Conservation (phyloP, 441 rosid genomes). For the Arabidopsis lyrata region DNA sequence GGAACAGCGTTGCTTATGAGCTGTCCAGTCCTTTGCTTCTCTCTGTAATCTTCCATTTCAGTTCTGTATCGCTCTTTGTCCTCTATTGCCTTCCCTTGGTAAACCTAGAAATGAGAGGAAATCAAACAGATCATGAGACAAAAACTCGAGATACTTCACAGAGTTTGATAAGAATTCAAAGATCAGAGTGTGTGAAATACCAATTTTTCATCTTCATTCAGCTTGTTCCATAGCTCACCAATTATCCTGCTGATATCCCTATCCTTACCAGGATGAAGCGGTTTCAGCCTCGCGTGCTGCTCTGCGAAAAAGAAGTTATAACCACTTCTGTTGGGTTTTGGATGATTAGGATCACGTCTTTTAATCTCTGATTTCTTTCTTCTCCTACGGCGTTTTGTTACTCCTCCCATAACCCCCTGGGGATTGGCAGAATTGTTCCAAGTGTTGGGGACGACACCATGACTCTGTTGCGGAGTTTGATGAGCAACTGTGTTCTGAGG, state of each 20-base stretch:
- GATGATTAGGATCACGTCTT: conserved; percentile 94
- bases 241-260: conserved; percentile 94
- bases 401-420: conserved; percentile 41
- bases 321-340: conserved; percentile 92
- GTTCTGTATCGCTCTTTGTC: conserved; percentile 88
- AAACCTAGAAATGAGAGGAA: conserved; percentile 55
- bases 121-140: conserved; percentile 24
- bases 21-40: conserved; percentile 64
- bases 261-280: conserved; percentile 91
- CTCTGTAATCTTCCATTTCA: conserved; percentile 90
- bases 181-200: conserved; percentile 47
- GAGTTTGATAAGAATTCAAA: background rate
- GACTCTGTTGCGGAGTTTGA: conserved; percentile 47
- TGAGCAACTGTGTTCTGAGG: conserved; percentile 49
- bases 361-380: conserved; percentile 89
- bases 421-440: conserved; percentile 36
- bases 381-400: conserved; percentile 70
- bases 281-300: conserved; percentile 90
- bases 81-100: conserved; percentile 79
- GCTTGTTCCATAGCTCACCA: conserved; percentile 93
- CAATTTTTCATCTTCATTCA: conserved; percentile 62
- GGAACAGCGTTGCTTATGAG: conserved; percentile 75
- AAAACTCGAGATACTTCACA: background rate
- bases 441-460: conserved; percentile 41
- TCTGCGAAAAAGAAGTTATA: conserved; percentile 96